Evolutionary conservation across 192 early-diverging fungal genomes (phyloP), one percentile per base, ranked within the genome.

Genomic region (Coemansia sp.): DNA sequence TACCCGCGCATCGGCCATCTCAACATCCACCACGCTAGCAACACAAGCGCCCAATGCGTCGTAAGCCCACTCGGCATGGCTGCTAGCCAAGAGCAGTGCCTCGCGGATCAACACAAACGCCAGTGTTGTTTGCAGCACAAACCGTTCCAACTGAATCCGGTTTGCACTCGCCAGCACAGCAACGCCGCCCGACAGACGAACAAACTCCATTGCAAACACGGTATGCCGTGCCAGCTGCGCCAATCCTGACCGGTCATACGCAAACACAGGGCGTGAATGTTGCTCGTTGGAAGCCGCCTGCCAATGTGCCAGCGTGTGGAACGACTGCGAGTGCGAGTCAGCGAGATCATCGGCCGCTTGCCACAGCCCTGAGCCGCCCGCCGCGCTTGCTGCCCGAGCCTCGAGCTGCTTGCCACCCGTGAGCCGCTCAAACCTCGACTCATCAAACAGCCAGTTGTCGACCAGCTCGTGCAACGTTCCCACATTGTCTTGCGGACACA

Each of bases 301-400:
- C 77, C 77, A 79, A 29, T 71, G 77, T 2, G 72, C 50, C 57
- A 71, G 55, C 7, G 72, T 74, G 27, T 74, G 68, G 65, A 70
- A 74, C 9, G 74, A 64, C 50, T 51, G 51, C 14, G 60, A n/a
- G 1, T 45, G 32, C 11, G 48, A 3, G 4, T 37, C 29, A 2
- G 62, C 43, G 39, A 38, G 45, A 32, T 50, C 66, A 9, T 66
- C 65, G 2, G 63, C 58, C 1, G 77, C 72, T 14, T 75, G 68
- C 37, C 62, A 67, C 53, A 74, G 56, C n/a, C 55, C 67, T 19
- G 67, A 60, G 0, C 51, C 65, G 24, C 75, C 69, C 15, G 63
- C 63, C 8, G 51, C 52, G n/a, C 58, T 23, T 10, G 67, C 32
- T 2, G 62, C 27, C 38, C 66, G 47, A 5, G 19, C 60, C 10